phyloP scores from a whole-genome alignment of 331 rosid species.

The Arachis monticola region DNA sequence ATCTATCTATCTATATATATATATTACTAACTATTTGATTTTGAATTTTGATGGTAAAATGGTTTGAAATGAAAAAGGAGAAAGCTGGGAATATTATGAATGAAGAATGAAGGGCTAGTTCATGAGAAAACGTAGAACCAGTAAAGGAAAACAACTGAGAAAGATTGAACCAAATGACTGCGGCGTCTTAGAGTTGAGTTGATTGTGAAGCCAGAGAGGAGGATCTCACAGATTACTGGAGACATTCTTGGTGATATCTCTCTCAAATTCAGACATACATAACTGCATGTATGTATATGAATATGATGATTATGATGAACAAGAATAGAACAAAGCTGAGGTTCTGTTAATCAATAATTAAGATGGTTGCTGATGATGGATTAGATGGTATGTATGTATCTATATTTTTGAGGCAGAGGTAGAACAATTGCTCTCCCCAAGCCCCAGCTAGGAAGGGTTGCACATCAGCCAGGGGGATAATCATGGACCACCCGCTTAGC shows the following conservation, averaged over 20 bases:
- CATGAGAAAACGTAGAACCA: constrained; percentile 81
- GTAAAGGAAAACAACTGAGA: constrained; percentile 88
- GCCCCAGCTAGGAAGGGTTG: too few species aligned
- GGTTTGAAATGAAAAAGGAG: not conserved
- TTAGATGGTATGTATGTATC: not conserved
- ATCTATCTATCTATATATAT: not conserved
- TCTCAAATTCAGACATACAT: constrained; percentile 43
- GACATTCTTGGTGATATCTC: constrained; percentile 52
- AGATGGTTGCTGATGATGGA: not conserved
- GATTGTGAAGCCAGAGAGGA: constrained; percentile 64
- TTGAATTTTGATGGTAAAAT: not conserved
- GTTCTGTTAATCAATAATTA: not conserved
- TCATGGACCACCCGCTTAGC: too few species aligned
- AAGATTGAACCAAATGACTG: constrained; percentile 82
- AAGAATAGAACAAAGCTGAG: not conserved
- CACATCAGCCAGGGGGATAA: too few species aligned
- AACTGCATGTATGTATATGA: not conserved
- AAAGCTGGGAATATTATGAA: not conserved
- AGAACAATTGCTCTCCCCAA: too few species aligned
- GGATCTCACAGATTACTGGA: constrained; percentile 68
- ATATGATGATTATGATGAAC: constrained; percentile 22
- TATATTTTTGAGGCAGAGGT: too few species aligned
- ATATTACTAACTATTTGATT: not conserved
- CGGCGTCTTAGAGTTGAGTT: constrained; percentile 69
- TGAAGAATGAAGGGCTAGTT: constrained; percentile 25